Percentiles rank a stretch among this genome's conserved stretches.
phyloP scores from a whole-genome alignment of 345 rosid genomes.

The Aegle marmelos region DNA sequence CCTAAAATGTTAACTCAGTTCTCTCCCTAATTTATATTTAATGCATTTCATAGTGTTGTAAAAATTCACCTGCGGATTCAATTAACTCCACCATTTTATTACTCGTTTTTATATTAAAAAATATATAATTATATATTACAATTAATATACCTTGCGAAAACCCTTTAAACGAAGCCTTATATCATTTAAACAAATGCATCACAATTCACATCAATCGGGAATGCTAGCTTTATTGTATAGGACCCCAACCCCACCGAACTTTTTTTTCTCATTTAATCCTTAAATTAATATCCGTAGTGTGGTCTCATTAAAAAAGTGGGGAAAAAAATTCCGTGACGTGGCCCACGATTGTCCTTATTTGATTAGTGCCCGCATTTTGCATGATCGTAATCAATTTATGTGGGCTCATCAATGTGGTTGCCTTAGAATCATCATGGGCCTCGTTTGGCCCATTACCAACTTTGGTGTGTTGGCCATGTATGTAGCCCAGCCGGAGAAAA shows the following conservation, averaged over 20 bases:
- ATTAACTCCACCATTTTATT: too few relatives aligned
- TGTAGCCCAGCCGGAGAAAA: neutral
- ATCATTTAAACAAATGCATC: neutral
- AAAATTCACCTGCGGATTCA: too few relatives aligned
- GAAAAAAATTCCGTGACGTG: accelerated
- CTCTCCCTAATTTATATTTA: too few relatives aligned
- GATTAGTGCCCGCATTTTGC: neutral
- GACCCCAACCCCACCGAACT: neutral
- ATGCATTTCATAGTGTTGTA: too few relatives aligned
- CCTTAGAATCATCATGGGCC: neutral
- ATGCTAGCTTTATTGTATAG: neutral
- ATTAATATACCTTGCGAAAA: too few relatives aligned
- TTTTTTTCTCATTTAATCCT: too few relatives aligned
- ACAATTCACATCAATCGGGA: neutral
- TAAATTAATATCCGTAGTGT: too few relatives aligned
- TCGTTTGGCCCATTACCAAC: neutral
- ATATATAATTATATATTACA: too few relatives aligned
- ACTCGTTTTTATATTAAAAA: too few relatives aligned
- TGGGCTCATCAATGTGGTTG: neutral
- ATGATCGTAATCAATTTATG: neutral
- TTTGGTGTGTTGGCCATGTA: neutral
- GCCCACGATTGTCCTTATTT: neutral
- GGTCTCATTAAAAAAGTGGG: too few relatives aligned
- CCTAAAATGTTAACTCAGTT: too few relatives aligned
- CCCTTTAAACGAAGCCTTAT: neutral